Conservation (phyloP, 2,329 filamentous ascomycete species). For the Teratosphaeriaceae sp. region DNA sequence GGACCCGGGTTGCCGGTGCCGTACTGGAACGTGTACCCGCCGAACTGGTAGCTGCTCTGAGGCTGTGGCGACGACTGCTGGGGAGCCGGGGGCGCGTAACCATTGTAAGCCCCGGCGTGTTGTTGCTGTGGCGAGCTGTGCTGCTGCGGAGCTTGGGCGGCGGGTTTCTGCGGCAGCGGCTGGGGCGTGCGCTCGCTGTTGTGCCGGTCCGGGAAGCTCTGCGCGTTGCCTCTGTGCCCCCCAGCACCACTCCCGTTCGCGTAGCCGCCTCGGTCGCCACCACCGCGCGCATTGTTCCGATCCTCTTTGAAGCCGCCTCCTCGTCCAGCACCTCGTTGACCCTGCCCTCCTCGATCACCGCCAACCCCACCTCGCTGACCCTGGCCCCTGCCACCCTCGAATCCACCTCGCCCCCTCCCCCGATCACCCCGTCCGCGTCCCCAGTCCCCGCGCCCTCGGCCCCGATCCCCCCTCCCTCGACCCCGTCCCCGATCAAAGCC, state of each 20-base stretch:
- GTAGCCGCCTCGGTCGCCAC: slow-evolving; percentile 3
- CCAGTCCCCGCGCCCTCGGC: slow-evolving; percentile 19
- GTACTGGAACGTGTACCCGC: slow-evolving; percentile 37
- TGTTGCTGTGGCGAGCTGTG: slow-evolving; percentile 26
- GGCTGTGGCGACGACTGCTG: slow-evolving; percentile 78
- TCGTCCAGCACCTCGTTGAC: slow-evolving; percentile 11
- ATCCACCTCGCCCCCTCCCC: slow-evolving; percentile 7
- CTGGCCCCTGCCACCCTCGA: slow-evolving; percentile 10
- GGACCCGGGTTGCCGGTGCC: too few relatives aligned
- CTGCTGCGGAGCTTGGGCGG: slow-evolving; percentile 39
- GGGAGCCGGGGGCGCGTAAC: slow-evolving; percentile 59
- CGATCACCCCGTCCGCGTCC: slow-evolving; percentile 10
- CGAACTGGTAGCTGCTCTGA: slow-evolving; percentile 95
- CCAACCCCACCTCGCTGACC: slow-evolving; percentile 9
- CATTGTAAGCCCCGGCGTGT: neutral
- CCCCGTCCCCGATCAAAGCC: slow-evolving; percentile 27
- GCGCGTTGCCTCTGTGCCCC: slow-evolving; percentile 15
- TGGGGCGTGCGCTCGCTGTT: slow-evolving; percentile 12
- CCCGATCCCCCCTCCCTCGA: slow-evolving; percentile 24
- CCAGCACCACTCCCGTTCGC: slow-evolving; percentile 1
- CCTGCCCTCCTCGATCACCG: slow-evolving; percentile 10
- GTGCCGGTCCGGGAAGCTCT: slow-evolving; percentile 21
- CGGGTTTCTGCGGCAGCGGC: slow-evolving; percentile 7
- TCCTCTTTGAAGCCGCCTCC: slow-evolving; percentile 10
- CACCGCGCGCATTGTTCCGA: slow-evolving; percentile 7